Evolutionary conservation across 768 basidiomycete species (phyloP), one percentile per base, ranked within the genome.

Genomic region (Coprinopsis sp.): DNA sequence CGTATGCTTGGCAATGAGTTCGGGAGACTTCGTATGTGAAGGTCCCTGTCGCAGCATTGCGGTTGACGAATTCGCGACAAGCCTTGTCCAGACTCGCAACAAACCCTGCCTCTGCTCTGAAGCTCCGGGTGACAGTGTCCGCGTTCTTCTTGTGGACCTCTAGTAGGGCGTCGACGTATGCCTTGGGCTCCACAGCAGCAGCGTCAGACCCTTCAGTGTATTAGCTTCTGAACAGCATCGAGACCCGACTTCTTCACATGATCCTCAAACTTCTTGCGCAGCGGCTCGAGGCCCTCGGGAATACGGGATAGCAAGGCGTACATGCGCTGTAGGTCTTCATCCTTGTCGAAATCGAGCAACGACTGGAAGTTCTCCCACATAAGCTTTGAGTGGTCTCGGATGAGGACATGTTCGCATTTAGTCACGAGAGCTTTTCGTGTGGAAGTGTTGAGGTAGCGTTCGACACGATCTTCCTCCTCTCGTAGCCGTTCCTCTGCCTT

Each of bases 331-430:
- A 99, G 76, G 61, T 99, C 96, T 62, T 95, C 91, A 52, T 94
- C 88, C 67, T 95, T 87, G 65, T 98, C 95, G 65, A 79, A 94
- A 61, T 98, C 95, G 53, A 95, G 83, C 44, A 94, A 63, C 22
- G 71, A 77, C 66, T 97, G 93, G 79, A 99, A 98, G 67, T 84
- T 93, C 48, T 96, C 92, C 85, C 90, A 91, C 82, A 99, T 89
- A 34, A 85, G 70, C 53, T 89, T 81, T 44, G 85, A 73, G 61
- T 98, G 95, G 54, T 89, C 87, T 43, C 91, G 80, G 57, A 99
- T 94, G 51, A 99, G 84, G 16, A 91, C 90, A 53, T 88, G 81
- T 65, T 98, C 96, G 72, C 95, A 97, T 70, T 85, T 87, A 67
- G 68, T 77, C 63, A 91, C 75, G 46, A 90, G 79, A 40, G 85